Evolutionary conservation across 257 asterid species (phyloP).

Genomic region (Scutellaria barbata): DNA sequence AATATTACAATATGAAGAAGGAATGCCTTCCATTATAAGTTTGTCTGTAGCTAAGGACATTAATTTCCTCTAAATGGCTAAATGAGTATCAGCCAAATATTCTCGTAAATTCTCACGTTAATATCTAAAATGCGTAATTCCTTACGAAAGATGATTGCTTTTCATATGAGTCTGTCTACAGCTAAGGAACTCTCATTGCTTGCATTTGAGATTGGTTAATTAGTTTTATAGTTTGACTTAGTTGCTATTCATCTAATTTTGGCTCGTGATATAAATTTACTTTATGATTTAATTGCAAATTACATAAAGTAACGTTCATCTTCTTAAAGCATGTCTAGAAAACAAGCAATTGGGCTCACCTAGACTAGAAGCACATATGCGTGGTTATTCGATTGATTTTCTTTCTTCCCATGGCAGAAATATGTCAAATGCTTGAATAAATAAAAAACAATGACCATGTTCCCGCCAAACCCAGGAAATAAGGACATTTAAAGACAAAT

Average conservation of each 20-base stretch:
- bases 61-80: neutral
- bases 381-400: neutral
- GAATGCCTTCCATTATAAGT: neutral
- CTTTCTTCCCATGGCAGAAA: too few species aligned
- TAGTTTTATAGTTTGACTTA: neutral
- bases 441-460: neutral
- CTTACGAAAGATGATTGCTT: neutral
- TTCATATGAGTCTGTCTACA: neutral
- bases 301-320: too few species aligned
- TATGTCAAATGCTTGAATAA: neutral
- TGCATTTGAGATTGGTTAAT: slow-evolving; percentile 12
- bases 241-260: slow-evolving; percentile 6
- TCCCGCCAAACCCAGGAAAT: neutral
- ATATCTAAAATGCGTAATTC: neutral
- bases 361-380: neutral
- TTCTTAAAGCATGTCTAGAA: neutral
- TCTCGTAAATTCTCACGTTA: neutral
- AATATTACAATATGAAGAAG: neutral
- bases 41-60: neutral
- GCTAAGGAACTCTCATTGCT: slow-evolving; percentile 1
- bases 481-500: slow-evolving; percentile 2
- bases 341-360: neutral
- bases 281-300: neutral
- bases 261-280: neutral
- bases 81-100: slow-evolving; percentile 3